Conservation (phyloP, 2,329 filamentous ascomycete species). For the Rhexocercosporidium sp. region DNA sequence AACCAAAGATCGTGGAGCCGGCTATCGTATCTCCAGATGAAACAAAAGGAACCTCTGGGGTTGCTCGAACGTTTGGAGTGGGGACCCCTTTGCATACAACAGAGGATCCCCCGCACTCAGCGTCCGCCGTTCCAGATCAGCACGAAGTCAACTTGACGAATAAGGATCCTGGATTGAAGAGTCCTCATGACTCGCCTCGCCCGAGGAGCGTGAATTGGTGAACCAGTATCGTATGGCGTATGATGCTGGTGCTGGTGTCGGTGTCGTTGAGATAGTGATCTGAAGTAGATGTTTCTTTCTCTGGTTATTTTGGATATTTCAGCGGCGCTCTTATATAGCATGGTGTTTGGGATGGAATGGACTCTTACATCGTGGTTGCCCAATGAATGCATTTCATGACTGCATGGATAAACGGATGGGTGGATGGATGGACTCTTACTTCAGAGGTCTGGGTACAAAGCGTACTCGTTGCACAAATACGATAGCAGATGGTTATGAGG, state of each 20-base stretch:
- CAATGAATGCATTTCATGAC: too few relatives aligned
- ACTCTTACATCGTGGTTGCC: background rate
- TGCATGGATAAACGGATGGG: background rate
- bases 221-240: background rate
- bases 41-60: background rate
- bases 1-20: background rate
- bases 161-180: slow-evolving; percentile 9
- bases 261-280: too few relatives aligned
- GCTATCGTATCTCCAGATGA: background rate
- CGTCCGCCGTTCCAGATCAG: background rate
- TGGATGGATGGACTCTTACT: too few relatives aligned
- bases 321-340: background rate
- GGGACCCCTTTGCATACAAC: background rate
- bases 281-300: too few relatives aligned
- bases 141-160: background rate
- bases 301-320: too few relatives aligned
- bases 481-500: too few relatives aligned
- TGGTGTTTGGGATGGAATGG: background rate
- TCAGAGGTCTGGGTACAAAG: too few relatives aligned
- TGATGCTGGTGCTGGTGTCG: too few relatives aligned
- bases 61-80: background rate
- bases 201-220: slow-evolving; percentile 30
- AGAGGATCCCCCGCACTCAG: background rate
- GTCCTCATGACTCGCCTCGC: slow-evolving; percentile 20
- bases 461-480: too few relatives aligned